phyloP scores from a whole-genome alignment of 2,329 filamentous ascomycete genomes.

The Pseudonectria buxi region DNA sequence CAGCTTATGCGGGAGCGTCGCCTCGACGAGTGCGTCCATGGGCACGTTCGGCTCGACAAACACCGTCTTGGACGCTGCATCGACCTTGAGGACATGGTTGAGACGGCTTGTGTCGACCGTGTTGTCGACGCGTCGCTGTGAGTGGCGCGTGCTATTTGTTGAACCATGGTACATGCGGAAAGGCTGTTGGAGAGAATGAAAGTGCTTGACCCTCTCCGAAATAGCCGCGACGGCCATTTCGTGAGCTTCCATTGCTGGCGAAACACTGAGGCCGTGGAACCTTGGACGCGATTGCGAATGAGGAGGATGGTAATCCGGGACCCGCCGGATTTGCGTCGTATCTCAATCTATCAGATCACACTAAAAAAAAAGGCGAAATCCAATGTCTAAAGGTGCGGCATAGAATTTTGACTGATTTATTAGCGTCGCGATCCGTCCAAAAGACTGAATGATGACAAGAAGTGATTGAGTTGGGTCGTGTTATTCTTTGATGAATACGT shows the following conservation, averaged over 20 bases:
- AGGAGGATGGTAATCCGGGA: neutral
- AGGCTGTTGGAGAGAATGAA: slow-evolving; percentile 39
- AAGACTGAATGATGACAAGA: too few species aligned
- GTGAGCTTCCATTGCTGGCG: slow-evolving; percentile 40
- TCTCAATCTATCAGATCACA: slow-evolving; percentile 4
- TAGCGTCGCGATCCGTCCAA: too few species aligned
- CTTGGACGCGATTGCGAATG: slow-evolving; percentile 1
- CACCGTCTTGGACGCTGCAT: slow-evolving; percentile 45
- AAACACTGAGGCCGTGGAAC: too few species aligned
- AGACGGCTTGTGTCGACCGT: slow-evolving; percentile 63
- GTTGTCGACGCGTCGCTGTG: slow-evolving; percentile 40
- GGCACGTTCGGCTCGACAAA: slow-evolving; percentile 65
- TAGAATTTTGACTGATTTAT: too few species aligned
- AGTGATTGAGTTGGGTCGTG: too few species aligned
- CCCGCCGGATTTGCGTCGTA: too few species aligned
- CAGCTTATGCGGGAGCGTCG: slow-evolving; percentile 47
- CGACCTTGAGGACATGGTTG: slow-evolving; percentile 54
- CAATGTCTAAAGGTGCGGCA: too few species aligned
- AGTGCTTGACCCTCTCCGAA: slow-evolving; percentile 36
- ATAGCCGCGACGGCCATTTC: slow-evolving; percentile 36
- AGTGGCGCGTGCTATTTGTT: slow-evolving; percentile 66
- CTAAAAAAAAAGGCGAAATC: slow-evolving; percentile 1
- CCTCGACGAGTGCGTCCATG: slow-evolving; percentile 57
- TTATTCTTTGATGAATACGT: too few species aligned
- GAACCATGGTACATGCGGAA: slow-evolving; percentile 74